A percentile compares a stretch with the other conserved stretches of the same genome.
phyloP scores from a whole-genome alignment of 2,329 filamentous ascomycete species.

The Penicillium digitatum region DNA sequence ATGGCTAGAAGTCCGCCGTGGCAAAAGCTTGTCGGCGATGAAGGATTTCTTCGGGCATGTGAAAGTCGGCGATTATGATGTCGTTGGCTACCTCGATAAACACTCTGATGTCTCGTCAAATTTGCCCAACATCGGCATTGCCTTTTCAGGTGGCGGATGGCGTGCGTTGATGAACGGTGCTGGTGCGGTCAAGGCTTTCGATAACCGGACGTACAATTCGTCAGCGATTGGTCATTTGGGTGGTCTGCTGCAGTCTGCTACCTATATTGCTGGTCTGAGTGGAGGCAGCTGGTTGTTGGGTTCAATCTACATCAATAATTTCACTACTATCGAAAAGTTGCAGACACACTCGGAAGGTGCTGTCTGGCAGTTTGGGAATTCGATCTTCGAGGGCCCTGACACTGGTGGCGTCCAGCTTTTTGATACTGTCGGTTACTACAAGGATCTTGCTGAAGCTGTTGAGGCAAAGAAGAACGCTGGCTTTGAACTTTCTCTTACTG shows the following conservation, averaged over 20 bases:
- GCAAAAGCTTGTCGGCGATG: conserved; percentile 70
- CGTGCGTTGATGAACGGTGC: conserved; percentile 81
- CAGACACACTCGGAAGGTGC: conserved; percentile 23
- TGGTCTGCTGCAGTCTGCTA: conserved; percentile 75
- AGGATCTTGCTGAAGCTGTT: conserved; percentile 56
- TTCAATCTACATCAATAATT: conserved; percentile 77
- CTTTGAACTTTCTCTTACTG: conserved; percentile 70
- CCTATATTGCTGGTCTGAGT: conserved; percentile 77
- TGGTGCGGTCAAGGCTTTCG: conserved; percentile 76
- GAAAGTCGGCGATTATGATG: conserved; percentile 74
- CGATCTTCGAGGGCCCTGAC: conserved; percentile 48
- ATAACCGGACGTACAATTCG: conserved; percentile 63
- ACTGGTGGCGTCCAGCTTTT: conserved; percentile 38
- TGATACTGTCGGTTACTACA: conserved; percentile 60
- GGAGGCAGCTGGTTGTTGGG: conserved; percentile 83
- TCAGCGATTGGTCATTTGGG: conserved; percentile 66
- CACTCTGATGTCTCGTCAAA: conserved; percentile 53
- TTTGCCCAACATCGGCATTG: conserved; percentile 69
- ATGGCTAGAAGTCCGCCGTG: conserved; percentile 70
- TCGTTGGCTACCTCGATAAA: conserved; percentile 64
- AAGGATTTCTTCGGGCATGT: conserved; percentile 66
- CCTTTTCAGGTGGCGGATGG: conserved; percentile 80
- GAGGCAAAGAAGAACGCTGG: conserved; percentile 59
- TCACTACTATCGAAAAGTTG: conserved; percentile 58
- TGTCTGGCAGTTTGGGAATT: conserved; percentile 33